Evolutionary conservation across 768 basidiomycete genomes (phyloP).

Genomic region (Galerina sulciceps): DNA sequence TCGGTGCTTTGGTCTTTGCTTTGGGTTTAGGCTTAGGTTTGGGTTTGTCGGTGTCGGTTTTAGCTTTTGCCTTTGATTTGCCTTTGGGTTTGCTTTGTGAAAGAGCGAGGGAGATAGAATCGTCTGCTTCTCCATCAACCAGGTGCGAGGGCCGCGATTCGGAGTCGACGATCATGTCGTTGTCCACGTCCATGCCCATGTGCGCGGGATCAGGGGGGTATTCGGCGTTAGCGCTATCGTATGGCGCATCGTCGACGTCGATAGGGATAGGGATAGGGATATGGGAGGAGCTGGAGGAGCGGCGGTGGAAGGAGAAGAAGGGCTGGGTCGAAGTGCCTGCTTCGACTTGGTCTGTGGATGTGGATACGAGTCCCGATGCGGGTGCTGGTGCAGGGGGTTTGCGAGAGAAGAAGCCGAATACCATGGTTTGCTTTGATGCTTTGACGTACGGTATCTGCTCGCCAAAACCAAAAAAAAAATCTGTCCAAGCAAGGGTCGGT

Average conservation of each 20-base stretch:
- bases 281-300: background rate
- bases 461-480: too few relatives aligned
- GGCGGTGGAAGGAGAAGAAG: conserved; percentile 6
- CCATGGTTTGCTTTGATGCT: conserved; percentile 27
- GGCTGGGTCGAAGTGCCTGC: conserved; percentile 15
- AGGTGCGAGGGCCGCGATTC: conserved; percentile 6
- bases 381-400: conserved; percentile 30
- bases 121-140: background rate
- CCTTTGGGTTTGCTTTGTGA: conserved; percentile 8
- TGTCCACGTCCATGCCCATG: background rate
- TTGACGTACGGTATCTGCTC: background rate
- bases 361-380: conserved; percentile 2
- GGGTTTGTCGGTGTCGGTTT: background rate
- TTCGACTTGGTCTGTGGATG: conserved; percentile 8
- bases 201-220: background rate
- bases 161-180: conserved; percentile 29
- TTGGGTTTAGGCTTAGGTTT: background rate
- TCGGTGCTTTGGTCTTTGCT: background rate
- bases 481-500: too few relatives aligned
- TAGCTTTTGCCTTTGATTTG: conserved; percentile 1
- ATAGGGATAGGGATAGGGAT: conserved; percentile 5
- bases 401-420: conserved; percentile 45
- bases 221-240: conserved; percentile 54
- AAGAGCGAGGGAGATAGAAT: background rate
- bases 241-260: conserved; percentile 40